Base-by-base conservation (phyloP, 208 protist genomes). In the Trypanosoma theileri region DNA sequence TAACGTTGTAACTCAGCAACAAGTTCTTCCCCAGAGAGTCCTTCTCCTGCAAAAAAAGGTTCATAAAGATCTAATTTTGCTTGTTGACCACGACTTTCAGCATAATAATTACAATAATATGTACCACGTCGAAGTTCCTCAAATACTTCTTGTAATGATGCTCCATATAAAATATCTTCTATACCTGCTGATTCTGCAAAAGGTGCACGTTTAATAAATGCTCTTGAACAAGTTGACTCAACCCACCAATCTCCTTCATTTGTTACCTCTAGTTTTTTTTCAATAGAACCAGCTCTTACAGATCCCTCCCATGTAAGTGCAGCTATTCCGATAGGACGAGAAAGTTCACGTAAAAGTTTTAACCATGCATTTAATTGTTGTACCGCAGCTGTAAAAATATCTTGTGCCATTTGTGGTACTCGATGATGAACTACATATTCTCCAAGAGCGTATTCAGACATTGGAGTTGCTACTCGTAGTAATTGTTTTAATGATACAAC, bases 301-400 rank as follows among this genome's bases (percentile, higher is more conserved):
- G 48, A 50, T 12, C 91, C 91, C 24, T 69, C 58, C 88, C 91
- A 96, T 41, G 68, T 72, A 31, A 93, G 65, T 16, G 84, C 68
- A 4, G 91, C 84, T 54, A 58, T 69, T 3, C 91, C 91, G 48
- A 96, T 84, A 13, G 83, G 79, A 16, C 67, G 53, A 21, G 91
- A 82, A 59, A 80, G 66, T 57, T 91, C 84, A 16, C 88, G 82
- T 42, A 96, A 78, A 46, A 86, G 63, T 45, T 80, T 76, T 66
- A 96, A 77, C 89, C 91, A 96, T 60, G 52, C 72, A 79, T 96
- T 92, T 9, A 94, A 73, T 26, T 92, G 82, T 69, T 91, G 85
- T 40, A 91, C 78, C 12, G 91, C 87, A 70, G 85, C 69, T 44
- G 62, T 78, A 64, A 93, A 91, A 51, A 93, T 80, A 54, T 77